Evolutionary conservation across 1,284 basidiomycete genomes (phyloP), one percentile per base, ranked within the genome.

Genomic region (Ganoderma lingzhi): DNA sequence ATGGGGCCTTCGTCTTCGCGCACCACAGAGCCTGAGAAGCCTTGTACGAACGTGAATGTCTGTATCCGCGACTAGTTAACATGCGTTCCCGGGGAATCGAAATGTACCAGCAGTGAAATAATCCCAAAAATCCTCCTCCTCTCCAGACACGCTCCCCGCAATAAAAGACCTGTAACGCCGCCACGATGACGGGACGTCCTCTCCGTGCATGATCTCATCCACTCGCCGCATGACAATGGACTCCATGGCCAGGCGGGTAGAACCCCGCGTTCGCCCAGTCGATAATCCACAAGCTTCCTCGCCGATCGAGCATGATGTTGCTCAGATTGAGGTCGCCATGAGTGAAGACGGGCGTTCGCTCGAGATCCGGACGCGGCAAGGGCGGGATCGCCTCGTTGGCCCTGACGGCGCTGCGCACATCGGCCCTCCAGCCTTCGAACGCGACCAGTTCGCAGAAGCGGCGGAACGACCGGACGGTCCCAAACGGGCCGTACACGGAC

Each of bases 281-380:
- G 4, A 76, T 42, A 6, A 76, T 32, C 75, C 76, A 77, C 39
- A 77, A 59, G n/a, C 60, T 41, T 1, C 73, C 73, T 5, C 70
- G 62, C 15, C 73, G 68, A 39, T 70, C 69, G 39, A 76, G 67
- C 4, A 76, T 6, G 15, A 75, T 59, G 56, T 76, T 76, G 45
- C 69, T 72, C 30, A 48, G 15, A 44, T 76, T 74, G 12, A 76
- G 68, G 39, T 77, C 75, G 17, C 63, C 70, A 61, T 77, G 75
- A 4, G 65, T 73, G 53, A 75, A 74, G 6, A 73, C 72, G 0
- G 73, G 67, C 4, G 69, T 67, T 68, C 69, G 65, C 44, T 64
- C 41, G 12, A 58, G 10, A 3, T 19, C 9, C 3, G 65, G 51
- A 17, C 19, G 45, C 17, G 69, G 69, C 0, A 61, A 23, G 5